These are phyloP conservation scores for Diplodia mutila DNA, from an alignment of 2,329 filamentous ascomycete genomes.

Conservation along the genomic window DNA sequence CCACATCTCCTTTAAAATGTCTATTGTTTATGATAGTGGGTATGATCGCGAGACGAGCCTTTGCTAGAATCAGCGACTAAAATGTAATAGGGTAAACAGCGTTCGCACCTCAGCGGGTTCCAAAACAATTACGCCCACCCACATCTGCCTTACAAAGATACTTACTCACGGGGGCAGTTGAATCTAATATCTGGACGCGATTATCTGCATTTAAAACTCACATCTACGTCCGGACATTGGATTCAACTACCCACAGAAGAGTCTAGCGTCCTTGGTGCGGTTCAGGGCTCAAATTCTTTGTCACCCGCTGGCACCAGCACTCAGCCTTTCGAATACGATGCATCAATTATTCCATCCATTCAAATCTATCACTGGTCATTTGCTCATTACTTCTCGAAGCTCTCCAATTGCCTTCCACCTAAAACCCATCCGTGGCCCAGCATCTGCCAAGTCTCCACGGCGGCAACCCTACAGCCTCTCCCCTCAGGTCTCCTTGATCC, in stretches of 20 bases:
- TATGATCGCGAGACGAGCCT: not conserved
- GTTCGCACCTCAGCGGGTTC: no score
- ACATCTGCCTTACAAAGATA: no score
- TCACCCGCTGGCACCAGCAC: no score
- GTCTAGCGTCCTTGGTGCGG: no score
- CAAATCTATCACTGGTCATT: not conserved
- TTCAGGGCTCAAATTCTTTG: no score
- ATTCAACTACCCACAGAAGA: no score
- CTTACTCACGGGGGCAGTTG: no score
- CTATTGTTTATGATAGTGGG: not conserved
- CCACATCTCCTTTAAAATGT: not conserved
- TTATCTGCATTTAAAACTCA: no score
- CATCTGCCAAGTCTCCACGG: not conserved
- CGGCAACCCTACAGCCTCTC: not conserved
- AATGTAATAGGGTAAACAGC: not conserved
- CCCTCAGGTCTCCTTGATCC: conserved; percentile 30
- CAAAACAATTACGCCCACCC: no score
- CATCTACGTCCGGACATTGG: no score
- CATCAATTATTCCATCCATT: not conserved
- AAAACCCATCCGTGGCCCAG: no score
- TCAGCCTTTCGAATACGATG: not conserved
- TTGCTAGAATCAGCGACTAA: not conserved
- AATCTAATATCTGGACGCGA: no score
- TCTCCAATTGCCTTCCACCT: not conserved
- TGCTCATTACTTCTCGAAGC: not conserved